Evolutionary conservation across 23 red algal species (phyloP).

Genomic region (Chondrus crispus): DNA sequence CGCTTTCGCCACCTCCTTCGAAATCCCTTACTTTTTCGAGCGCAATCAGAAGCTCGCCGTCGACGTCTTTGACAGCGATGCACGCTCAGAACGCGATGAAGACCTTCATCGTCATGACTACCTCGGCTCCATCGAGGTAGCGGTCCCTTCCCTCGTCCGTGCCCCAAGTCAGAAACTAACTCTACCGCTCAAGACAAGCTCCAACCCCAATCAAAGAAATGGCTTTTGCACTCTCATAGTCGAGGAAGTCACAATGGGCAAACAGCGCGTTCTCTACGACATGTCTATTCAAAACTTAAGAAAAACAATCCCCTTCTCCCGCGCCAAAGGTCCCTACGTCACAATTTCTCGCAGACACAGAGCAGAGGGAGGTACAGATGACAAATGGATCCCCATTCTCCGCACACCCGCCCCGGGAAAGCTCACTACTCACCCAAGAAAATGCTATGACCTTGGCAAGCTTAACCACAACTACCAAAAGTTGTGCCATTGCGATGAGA

Average conservation of each 20-base stretch:
- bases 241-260: slow-evolving; percentile 57
- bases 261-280: slow-evolving; percentile 24
- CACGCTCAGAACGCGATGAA: slow-evolving; percentile 21
- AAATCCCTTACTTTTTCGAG: slow-evolving; percentile 74
- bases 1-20: slow-evolving; percentile 52
- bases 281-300: not conserved
- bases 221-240: slow-evolving; percentile 35
- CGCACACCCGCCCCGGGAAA: not conserved
- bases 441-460: not conserved
- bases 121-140: slow-evolving; percentile 20
- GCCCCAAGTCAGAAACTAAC: slow-evolving; percentile 31
- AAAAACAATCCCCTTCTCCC: not conserved
- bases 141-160: slow-evolving; percentile 44
- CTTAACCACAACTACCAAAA: slow-evolving; percentile 60
- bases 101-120: slow-evolving; percentile 55
- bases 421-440: not conserved
- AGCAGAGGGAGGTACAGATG: not conserved
- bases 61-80: slow-evolving; percentile 68
- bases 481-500: slow-evolving; percentile 64
- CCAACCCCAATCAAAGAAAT: not conserved
- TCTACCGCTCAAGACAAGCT: not conserved
- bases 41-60: slow-evolving; percentile 54
- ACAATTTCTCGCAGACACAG: slow-evolving; percentile 12
- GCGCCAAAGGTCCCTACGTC: slow-evolving; percentile 25
- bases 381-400: not conserved